Evolutionary conservation across 805 yeast species (phyloP), one percentile per base, ranked within the genome.

Genomic region (Yamadazyma sp.): DNA sequence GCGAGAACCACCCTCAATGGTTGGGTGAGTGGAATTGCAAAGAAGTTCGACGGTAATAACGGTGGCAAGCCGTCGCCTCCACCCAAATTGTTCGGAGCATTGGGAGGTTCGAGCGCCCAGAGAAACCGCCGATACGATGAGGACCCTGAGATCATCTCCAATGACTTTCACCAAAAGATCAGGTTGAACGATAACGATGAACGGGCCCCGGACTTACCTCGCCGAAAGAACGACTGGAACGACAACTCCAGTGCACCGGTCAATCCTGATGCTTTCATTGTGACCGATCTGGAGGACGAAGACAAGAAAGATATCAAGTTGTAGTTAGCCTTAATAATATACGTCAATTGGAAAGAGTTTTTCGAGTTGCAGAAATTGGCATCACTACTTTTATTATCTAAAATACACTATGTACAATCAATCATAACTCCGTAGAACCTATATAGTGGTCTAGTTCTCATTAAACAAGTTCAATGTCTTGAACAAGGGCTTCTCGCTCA

Each of bases 11-110:
- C 83, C 38, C 77, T 89, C 41, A 82, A 84, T 44, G 75, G 80
- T 11, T 89, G 96, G 95, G 78, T 86, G 33, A 77, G 77, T 43
- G 85, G 80, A 11, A 54, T 86, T 40, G 73, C 81, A 21, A 79
- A 78, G 64, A 75, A 70, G 50, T 61, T 68, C 41, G 62, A 55
- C 40, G 57, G 49, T 1, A 53, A 46, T 39, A 58, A 49, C 29
- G 14, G 20, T 11, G 25, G 23, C 5, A 21, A 22, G 6, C 20
- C 28, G 11, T n/a, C 14, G 6, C 23, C 27, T 18, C 27, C 52
- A 41, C 61, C 67, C 12, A 62, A 64, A 49, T 52, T 69, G 14
- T 69, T 69, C 51, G 74, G 74, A 7, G 74, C 74, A 2, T 59
- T 69, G 45, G 73, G 74, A 20, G 71, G 73, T 7, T 73, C 72